A percentile compares a stretch with the other conserved stretches of the same genome.
phyloP scores from a whole-genome alignment of 768 basidiomycete genomes.

The Mycena galopus region DNA sequence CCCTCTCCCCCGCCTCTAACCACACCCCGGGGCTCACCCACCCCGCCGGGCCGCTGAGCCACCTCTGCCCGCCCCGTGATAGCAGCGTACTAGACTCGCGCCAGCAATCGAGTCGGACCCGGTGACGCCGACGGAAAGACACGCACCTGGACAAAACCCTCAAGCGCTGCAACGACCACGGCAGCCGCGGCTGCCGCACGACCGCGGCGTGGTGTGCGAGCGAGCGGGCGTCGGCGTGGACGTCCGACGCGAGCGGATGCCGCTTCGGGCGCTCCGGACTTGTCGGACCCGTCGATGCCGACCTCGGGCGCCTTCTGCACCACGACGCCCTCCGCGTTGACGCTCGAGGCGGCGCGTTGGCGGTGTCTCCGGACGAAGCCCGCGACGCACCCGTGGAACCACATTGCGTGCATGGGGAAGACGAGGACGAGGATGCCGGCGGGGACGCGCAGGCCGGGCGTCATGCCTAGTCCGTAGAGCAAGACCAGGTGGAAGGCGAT shows the following conservation, averaged over 20 bases:
- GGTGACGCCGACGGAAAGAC: too few relatives aligned
- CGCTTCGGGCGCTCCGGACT: not conserved
- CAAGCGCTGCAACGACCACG: too few relatives aligned
- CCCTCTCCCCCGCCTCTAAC: too few relatives aligned
- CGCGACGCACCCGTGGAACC: conserved; percentile 66
- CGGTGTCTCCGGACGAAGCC: conserved; percentile 56
- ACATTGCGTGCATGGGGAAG: conserved; percentile 64
- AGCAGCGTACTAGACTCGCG: too few relatives aligned
- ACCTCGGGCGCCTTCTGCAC: not conserved
- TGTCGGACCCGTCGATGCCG: not conserved
- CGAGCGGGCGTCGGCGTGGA: conserved; percentile 26
- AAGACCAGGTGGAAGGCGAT: conserved; percentile 61
- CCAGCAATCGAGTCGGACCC: too few relatives aligned
- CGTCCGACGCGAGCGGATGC: conserved; percentile 17
- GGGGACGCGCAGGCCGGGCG: conserved; percentile 54
- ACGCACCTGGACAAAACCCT: too few relatives aligned
- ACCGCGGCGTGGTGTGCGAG: conserved; percentile 24
- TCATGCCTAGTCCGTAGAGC: conserved; percentile 46
- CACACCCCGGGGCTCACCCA: not conserved
- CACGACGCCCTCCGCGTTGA: not conserved
- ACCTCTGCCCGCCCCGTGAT: not conserved
- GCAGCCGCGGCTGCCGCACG: too few relatives aligned
- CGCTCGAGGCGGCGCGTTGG: too few relatives aligned
- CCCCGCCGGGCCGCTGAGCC: not conserved
- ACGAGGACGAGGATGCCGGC: conserved; percentile 53